These are phyloP conservation scores for Potentilla sterilis DNA, from an alignment of 306 rosid species.

Conservation along the genomic window DNA sequence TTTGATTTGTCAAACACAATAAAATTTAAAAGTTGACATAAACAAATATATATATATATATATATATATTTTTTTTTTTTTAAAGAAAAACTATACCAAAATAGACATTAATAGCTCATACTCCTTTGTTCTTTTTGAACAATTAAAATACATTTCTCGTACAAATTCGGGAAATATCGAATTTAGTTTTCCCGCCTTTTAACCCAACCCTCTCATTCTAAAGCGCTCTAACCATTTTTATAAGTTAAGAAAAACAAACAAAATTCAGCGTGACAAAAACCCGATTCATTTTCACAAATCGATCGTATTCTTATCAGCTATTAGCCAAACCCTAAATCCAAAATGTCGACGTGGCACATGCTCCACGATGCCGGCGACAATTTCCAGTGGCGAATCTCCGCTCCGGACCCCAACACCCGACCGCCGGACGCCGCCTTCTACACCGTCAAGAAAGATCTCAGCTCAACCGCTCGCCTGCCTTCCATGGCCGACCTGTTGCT, in stretches of 20 bases:
- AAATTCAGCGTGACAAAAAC: not conserved
- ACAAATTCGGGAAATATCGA: too few species aligned
- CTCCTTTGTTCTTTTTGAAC: too few species aligned
- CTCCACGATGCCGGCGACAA: constrained; percentile 8
- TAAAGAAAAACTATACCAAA: too few species aligned
- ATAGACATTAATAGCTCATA: too few species aligned
- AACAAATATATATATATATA: too few species aligned
- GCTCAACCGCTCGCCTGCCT: constrained; percentile 33
- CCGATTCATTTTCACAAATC: not conserved
- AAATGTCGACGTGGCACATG: constrained; percentile 10
- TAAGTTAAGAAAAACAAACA: not conserved
- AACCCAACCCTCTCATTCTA: not conserved
- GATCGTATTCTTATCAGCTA: not conserved
- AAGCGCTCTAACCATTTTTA: not conserved
- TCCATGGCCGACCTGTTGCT: constrained; percentile 52
- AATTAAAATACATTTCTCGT: too few species aligned
- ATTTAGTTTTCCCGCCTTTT: not conserved
- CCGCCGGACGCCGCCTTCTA: not conserved
- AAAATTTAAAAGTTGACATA: too few species aligned
- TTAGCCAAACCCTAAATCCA: not conserved
- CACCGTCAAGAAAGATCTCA: not conserved
- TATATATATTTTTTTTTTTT: too few species aligned
- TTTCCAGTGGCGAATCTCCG: constrained; percentile 31
- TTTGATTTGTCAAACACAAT: too few species aligned
- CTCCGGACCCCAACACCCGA: constrained; percentile 19